Evolutionary conservation across 148 eudicot genomes (phyloP).

Genomic region (Polygonum aviculare): DNA sequence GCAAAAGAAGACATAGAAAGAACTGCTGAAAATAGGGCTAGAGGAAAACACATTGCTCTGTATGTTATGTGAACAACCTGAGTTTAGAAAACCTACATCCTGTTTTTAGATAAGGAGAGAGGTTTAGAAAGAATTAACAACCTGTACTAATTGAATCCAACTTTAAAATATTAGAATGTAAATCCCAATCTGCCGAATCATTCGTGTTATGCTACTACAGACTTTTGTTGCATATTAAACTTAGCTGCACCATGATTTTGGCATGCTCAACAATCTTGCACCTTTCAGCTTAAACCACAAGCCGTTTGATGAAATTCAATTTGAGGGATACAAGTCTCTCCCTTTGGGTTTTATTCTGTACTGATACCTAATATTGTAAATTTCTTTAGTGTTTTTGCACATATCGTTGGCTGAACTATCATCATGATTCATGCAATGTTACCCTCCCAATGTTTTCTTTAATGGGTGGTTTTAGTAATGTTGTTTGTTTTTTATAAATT

Average conservation of each 20-base stretch:
- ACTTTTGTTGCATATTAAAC: not conserved
- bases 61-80: not conserved
- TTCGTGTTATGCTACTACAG: not conserved
- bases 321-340: not conserved
- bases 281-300: not conserved
- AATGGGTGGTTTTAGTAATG: not conserved
- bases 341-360: not conserved
- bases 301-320: not conserved
- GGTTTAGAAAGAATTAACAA: not conserved
- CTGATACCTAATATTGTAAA: not conserved
- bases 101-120: not conserved
- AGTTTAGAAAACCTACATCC: not conserved
- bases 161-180: not conserved
- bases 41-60: not conserved
- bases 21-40: not conserved
- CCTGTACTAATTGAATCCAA: not conserved
- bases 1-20: not conserved
- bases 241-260: not conserved
- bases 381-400: not conserved
- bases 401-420: not conserved
- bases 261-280: not conserved
- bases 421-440: not conserved
- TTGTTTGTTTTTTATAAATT: not conserved
- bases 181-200: not conserved
- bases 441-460: not conserved